A percentile compares a stretch with the other conserved stretches of the same genome.
Evolutionary conservation across 2,329 filamentous ascomycete species (phyloP).

Genomic region (Talaromyces sp.): DNA sequence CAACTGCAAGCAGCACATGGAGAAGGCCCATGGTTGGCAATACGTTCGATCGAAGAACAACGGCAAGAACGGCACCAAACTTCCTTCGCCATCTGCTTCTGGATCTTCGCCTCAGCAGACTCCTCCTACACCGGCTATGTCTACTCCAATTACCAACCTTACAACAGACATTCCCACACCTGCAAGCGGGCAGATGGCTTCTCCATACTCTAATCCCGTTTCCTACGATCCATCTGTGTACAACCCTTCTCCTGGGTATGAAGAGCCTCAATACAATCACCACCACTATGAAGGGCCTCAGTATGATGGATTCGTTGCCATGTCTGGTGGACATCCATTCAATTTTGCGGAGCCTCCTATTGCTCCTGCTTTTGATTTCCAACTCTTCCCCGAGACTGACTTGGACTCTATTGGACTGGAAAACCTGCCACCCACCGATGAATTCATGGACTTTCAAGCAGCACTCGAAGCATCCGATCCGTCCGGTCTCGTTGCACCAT

Average conservation of each 20-base stretch:
- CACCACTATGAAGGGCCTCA: not conserved
- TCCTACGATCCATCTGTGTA: slow-evolving; percentile 1
- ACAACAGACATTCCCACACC: slow-evolving; percentile 9
- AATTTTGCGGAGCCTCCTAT: slow-evolving; percentile 7
- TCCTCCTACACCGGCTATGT: slow-evolving; percentile 10
- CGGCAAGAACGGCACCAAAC: slow-evolving; percentile 51
- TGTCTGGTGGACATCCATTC: slow-evolving; percentile 1
- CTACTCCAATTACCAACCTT: slow-evolving; percentile 8
- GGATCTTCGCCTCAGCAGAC: slow-evolving; percentile 4
- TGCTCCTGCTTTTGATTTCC: slow-evolving; percentile 7
- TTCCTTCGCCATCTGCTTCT: slow-evolving; percentile 4
- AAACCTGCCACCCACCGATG: slow-evolving; percentile 1
- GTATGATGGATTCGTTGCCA: slow-evolving; percentile 3
- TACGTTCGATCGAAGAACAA: slow-evolving; percentile 92
- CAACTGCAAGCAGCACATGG: slow-evolving; percentile 98
- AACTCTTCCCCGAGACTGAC: slow-evolving; percentile 8
- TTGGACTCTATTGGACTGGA: slow-evolving; percentile 4
- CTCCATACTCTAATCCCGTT: slow-evolving; percentile 4
- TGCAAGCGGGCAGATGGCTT: slow-evolving; percentile 8
- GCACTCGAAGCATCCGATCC: slow-evolving; percentile 1
- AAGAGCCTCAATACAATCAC: not conserved
- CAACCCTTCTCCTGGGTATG: not conserved
- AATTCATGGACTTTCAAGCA: slow-evolving; percentile 3
- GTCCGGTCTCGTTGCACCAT: not conserved
- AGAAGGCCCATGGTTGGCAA: slow-evolving; percentile 88